Percentiles rank a stretch among this genome's conserved stretches.
These are phyloP conservation scores for Chaetomium olivaceum DNA, from an alignment of 2,329 filamentous ascomycete species.

Conservation along the genomic window DNA sequence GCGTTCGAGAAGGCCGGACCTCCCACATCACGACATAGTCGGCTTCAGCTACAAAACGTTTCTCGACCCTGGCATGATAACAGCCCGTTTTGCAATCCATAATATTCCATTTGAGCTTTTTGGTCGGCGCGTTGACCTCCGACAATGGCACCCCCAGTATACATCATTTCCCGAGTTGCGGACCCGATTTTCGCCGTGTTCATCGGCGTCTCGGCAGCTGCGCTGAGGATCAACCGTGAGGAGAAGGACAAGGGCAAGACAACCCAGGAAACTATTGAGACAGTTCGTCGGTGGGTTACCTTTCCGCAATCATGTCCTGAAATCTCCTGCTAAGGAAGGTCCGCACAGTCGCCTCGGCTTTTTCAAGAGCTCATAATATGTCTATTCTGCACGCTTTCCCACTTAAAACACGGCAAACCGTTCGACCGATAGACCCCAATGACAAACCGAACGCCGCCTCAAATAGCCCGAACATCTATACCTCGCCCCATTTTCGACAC, in stretches of 20 bases:
- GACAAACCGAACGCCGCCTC: constrained; percentile 9
- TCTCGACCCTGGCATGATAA: neutral
- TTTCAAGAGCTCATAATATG: constrained; percentile 22
- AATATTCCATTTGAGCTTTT: too few species aligned
- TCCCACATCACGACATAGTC: neutral
- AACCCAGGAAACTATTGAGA: constrained; percentile 51
- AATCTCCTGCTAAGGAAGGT: constrained; percentile 1
- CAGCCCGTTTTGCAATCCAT: neutral
- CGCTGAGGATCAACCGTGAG: constrained; percentile 60
- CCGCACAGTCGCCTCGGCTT: constrained; percentile 27
- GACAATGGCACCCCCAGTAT: constrained; percentile 55
- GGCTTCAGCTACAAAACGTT: neutral
- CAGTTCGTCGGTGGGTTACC: constrained; percentile 46
- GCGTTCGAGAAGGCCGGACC: neutral
- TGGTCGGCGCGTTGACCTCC: neutral
- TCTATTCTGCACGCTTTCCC: neutral
- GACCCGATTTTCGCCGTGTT: constrained; percentile 61
- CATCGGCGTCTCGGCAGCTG: constrained; percentile 58
- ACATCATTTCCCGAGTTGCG: constrained; percentile 60
- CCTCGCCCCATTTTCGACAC: neutral
- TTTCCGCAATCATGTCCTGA: neutral
- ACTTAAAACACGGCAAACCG: neutral
- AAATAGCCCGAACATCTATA: constrained; percentile 3
- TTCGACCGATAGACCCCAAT: neutral
- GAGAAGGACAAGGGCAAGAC: constrained; percentile 59